These are phyloP conservation scores for Chlorella sp. DNA, from an alignment of 139 green algal genomes.

Conservation along the genomic window DNA sequence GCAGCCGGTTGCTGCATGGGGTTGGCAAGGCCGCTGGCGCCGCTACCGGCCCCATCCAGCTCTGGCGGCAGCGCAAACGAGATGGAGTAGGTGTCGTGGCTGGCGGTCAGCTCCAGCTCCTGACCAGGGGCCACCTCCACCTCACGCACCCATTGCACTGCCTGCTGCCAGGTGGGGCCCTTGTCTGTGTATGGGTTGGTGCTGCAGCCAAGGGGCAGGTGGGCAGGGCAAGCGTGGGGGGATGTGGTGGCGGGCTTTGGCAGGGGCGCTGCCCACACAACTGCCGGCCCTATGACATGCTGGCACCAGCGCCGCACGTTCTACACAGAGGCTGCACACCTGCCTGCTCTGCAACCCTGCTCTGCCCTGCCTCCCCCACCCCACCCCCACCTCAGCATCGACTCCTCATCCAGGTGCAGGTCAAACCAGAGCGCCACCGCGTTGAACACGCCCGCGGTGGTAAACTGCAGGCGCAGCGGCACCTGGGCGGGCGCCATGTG, in stretches of 20 bases:
- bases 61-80: constrained; percentile 35
- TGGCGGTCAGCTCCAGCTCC: constrained; percentile 49
- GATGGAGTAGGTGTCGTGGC: constrained; percentile 77
- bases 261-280: no score
- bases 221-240: neutral
- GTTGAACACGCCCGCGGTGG: constrained; percentile 63
- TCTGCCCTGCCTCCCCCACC: neutral
- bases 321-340: no score
- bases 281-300: no score
- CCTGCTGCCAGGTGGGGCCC: constrained; percentile 72
- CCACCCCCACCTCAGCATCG: constrained; percentile 37
- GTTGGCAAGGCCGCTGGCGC: neutral
- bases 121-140: constrained; percentile 48
- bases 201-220: neutral
- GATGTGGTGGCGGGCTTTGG: no score
- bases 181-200: constrained; percentile 63
- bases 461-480: constrained; percentile 2
- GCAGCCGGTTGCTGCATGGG: neutral
- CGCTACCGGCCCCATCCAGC: neutral
- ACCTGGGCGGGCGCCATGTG: constrained; percentile 56
- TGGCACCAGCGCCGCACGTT: no score
- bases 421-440: constrained; percentile 88
- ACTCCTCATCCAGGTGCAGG: constrained; percentile 75
- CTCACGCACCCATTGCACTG: constrained; percentile 79
- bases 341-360: neutral